A percentile compares a stretch with the other conserved stretches of the same genome.
Conservation (phyloP, 306 rosid genomes). For the Inga oerstediana region DNA sequence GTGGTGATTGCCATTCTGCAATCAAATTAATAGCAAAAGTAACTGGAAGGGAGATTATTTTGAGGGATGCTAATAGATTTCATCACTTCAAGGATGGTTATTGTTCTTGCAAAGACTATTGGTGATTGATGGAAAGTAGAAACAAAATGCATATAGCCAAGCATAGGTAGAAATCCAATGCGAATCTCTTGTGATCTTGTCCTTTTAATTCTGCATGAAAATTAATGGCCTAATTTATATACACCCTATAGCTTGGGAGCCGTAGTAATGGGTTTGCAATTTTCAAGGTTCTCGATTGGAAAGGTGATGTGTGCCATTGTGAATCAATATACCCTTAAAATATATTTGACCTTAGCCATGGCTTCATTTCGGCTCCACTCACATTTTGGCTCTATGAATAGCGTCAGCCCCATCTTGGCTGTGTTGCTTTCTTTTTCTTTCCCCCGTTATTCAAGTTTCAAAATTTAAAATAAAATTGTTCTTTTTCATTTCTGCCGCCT, state of each 20-base stretch:
- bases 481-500: background rate
- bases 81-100: conserved; percentile 73
- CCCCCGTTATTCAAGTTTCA: background rate
- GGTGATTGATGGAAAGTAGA: conserved; percentile 44
- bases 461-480: background rate
- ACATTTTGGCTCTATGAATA: background rate
- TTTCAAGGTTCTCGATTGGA: background rate
- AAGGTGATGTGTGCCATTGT: background rate
- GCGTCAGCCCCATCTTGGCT: background rate
- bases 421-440: background rate
- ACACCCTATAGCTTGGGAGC: background rate
- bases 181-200: background rate
- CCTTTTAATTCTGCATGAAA: background rate
- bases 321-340: background rate
- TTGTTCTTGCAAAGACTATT: conserved; percentile 76
- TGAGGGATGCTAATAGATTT: conserved; percentile 80
- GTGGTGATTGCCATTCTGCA: conserved; percentile 80
- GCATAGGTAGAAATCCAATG: conserved; percentile 29
- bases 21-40: conserved; percentile 72
- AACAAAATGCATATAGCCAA: conserved; percentile 16
- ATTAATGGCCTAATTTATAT: background rate
- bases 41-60: conserved; percentile 69
- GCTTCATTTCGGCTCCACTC: background rate
- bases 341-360: background rate
- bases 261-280: background rate